Percentiles rank a stretch among this genome's conserved stretches.
Evolutionary conservation across 768 basidiomycete genomes (phyloP).

Genomic region (Mycena kentingensis): DNA sequence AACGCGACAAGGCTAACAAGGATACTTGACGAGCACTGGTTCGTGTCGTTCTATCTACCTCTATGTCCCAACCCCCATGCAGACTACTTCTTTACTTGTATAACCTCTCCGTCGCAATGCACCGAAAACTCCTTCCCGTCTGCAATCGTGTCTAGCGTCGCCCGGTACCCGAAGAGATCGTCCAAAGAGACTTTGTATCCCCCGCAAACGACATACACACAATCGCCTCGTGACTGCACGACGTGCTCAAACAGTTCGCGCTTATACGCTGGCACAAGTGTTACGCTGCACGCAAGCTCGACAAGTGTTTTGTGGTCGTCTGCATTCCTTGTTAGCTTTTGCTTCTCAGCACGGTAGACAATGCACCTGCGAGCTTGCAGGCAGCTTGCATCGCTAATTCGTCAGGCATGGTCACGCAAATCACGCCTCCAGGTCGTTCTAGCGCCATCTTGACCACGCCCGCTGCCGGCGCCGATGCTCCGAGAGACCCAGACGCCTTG

Average conservation of each 20-base stretch:
- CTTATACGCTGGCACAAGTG: constrained; percentile 67
- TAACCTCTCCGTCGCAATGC: constrained; percentile 40
- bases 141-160: constrained; percentile 38
- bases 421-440: constrained; percentile 56
- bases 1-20: constrained; percentile 39
- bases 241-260: constrained; percentile 54
- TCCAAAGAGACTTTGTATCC: constrained; percentile 67
- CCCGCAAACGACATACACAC: constrained; percentile 73
- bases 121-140: constrained; percentile 37
- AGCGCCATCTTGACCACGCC: constrained; percentile 68
- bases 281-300: constrained; percentile 74
- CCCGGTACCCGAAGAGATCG: constrained; percentile 53
- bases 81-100: constrained; percentile 31
- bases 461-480: constrained; percentile 65
- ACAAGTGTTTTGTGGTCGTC: constrained; percentile 78
- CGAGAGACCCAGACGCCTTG: constrained; percentile 67
- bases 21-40: constrained; percentile 24
- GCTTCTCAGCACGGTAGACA: background rate
- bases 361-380: constrained; percentile 58
- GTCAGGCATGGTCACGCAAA: constrained; percentile 64
- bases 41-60: too few relatives aligned
- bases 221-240: constrained; percentile 39
- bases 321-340: constrained; percentile 25
- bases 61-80: too few relatives aligned
- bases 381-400: constrained; percentile 68